Evolutionary conservation across 2,329 filamentous ascomycete genomes (phyloP).

Genomic region (Botrytis sinoallii): DNA sequence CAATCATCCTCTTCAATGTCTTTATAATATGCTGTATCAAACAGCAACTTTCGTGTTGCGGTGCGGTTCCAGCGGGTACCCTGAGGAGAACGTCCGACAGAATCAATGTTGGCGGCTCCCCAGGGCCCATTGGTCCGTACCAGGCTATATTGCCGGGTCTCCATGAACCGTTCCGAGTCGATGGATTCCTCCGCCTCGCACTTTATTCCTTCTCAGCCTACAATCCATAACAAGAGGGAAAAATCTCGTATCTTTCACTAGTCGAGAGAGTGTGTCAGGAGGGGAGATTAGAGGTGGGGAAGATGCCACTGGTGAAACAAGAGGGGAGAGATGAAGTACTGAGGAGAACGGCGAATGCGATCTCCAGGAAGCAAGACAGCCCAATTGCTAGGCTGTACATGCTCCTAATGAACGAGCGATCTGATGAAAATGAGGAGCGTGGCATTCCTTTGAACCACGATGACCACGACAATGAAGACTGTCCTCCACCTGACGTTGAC

Average conservation of each 20-base stretch:
- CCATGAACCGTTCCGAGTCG: neutral
- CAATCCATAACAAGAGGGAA: neutral
- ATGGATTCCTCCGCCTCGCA: neutral
- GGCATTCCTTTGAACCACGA: neutral
- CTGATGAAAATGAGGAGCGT: neutral
- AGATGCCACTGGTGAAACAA: neutral
- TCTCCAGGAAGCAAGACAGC: rapidly evolving
- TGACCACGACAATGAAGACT: neutral
- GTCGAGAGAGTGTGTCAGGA: too few relatives aligned
- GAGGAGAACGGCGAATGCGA: neutral
- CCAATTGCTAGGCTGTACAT: neutral
- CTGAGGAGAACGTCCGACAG: neutral
- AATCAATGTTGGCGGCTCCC: neutral
- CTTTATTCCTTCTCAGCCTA: neutral
- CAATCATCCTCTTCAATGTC: neutral
- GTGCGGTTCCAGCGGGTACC: neutral
- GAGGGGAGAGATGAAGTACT: neutral
- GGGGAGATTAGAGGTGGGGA: neutral
- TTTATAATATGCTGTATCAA: neutral
- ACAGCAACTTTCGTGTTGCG: neutral
- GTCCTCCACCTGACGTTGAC: too few relatives aligned
- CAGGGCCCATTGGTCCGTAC: too few relatives aligned
- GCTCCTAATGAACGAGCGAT: neutral
- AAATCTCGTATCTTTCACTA: neutral
- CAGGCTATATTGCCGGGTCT: neutral